Evolutionary conservation across 176 grass and related monocot species (phyloP).

Genomic region (Musa itinerans): DNA sequence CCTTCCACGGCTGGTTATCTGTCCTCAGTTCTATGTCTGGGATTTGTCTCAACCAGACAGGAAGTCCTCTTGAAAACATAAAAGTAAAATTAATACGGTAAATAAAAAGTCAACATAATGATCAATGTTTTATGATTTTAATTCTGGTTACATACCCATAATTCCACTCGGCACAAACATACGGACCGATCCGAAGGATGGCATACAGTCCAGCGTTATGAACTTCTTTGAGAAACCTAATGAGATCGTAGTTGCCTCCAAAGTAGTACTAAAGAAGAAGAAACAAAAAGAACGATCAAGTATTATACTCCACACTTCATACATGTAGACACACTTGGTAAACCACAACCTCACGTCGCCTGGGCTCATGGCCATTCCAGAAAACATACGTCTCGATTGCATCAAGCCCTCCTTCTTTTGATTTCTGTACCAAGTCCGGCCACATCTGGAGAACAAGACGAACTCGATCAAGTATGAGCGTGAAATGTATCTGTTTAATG

Average conservation of each 20-base stretch:
- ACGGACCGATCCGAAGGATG: slow-evolving; percentile 41
- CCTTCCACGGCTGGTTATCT: slow-evolving; percentile 50
- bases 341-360: slow-evolving; percentile 24
- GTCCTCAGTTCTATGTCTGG: slow-evolving; percentile 45
- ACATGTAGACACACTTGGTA: background rate
- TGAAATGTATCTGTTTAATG: background rate
- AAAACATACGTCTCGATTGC: slow-evolving; percentile 56
- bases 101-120: background rate
- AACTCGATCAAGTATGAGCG: background rate
- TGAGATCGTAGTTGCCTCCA: slow-evolving; percentile 37
- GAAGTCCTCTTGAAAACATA: slow-evolving; percentile 34
- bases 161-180: slow-evolving; percentile 49
- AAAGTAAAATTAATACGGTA: background rate
- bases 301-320: background rate
- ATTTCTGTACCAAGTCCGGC: slow-evolving; percentile 49
- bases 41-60: slow-evolving; percentile 43
- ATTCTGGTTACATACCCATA: slow-evolving; percentile 27
- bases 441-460: slow-evolving; percentile 33
- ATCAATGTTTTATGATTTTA: background rate
- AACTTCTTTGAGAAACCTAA: slow-evolving; percentile 51
- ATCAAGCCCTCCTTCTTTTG: slow-evolving; percentile 48
- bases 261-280: slow-evolving; percentile 42
- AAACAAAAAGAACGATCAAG: background rate
- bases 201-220: slow-evolving; percentile 38
- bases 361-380: slow-evolving; percentile 55